Percentiles rank a stretch among this genome's conserved stretches.
These are phyloP conservation scores for Lactifluus volemus DNA, from an alignment of 768 basidiomycete genomes.

Conservation along the genomic window DNA sequence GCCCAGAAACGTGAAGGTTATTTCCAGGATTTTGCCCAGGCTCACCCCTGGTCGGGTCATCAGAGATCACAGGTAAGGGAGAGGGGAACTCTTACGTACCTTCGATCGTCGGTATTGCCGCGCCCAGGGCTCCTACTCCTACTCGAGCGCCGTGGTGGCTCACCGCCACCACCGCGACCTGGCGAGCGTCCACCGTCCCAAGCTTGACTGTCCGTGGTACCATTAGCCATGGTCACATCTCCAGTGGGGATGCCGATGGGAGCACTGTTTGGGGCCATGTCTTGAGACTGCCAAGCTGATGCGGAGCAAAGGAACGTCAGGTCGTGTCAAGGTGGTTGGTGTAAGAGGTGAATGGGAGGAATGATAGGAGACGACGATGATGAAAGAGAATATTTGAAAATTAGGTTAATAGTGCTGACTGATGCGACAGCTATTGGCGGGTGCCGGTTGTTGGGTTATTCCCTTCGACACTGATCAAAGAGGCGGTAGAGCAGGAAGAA, in stretches of 20 bases:
- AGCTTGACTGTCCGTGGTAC: conserved; percentile 42
- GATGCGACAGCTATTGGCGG: conserved; percentile 17
- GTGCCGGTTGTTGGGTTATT: conserved; percentile 13
- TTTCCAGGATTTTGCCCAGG: conserved; percentile 47
- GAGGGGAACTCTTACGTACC: conserved; percentile 32
- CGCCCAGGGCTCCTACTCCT: conserved; percentile 70
- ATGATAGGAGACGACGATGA: conserved; percentile 24
- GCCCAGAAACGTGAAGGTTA: conserved; percentile 55
- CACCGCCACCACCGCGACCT: conserved; percentile 36
- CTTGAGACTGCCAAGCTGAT: conserved; percentile 80
- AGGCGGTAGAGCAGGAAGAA: conserved; percentile 18
- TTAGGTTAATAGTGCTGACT: conserved; percentile 18
- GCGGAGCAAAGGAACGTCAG: conserved; percentile 36
- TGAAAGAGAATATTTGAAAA: conserved; percentile 17
- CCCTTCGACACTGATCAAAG: conserved; percentile 22
- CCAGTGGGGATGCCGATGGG: conserved; percentile 64
- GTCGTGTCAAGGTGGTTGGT: conserved; percentile 26
- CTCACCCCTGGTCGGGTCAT: conserved; percentile 14
- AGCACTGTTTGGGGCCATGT: conserved; percentile 51
- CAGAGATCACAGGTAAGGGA: background rate
- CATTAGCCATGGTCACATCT: conserved; percentile 40
- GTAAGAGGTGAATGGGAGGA: conserved; percentile 19
- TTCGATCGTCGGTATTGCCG: conserved; percentile 38
- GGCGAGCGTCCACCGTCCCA: conserved; percentile 45
- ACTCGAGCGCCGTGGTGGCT: conserved; percentile 57